phyloP scores from a whole-genome alignment of 768 basidiomycete genomes.

The Macrocybe gigantea region DNA sequence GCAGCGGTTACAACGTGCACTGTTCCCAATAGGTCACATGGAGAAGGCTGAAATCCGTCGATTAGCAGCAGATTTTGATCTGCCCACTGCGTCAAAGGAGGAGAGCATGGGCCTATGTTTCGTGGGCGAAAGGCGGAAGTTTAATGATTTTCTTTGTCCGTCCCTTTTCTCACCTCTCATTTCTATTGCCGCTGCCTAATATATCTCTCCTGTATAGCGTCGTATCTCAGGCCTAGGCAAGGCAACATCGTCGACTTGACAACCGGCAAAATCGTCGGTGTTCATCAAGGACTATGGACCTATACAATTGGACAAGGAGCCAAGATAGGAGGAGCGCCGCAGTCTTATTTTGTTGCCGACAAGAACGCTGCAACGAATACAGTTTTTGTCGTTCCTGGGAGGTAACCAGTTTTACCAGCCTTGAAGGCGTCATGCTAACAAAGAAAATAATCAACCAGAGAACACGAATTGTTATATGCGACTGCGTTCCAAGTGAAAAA shows the following conservation, averaged over 20 bases:
- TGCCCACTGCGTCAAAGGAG: constrained; percentile 69
- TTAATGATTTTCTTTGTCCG: constrained; percentile 69
- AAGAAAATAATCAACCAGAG: constrained; percentile 27
- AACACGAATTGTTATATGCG: constrained; percentile 53
- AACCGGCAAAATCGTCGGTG: constrained; percentile 47
- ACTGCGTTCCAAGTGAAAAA: constrained; percentile 31
- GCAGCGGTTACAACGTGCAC: constrained; percentile 51
- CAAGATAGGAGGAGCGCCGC: constrained; percentile 51
- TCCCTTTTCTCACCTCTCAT: neutral
- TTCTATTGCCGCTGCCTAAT: neutral
- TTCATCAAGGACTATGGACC: constrained; percentile 75
- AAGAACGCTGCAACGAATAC: constrained; percentile 63
- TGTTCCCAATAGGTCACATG: constrained; percentile 72
- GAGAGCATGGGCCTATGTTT: constrained; percentile 98
- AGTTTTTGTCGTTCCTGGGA: constrained; percentile 72
- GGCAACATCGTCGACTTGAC: constrained; percentile 62
- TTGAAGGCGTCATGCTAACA: neutral
- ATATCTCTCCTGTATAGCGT: constrained; percentile 38
- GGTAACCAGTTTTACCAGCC: constrained; percentile 29
- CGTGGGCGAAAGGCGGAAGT: constrained; percentile 73
- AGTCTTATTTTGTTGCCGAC: constrained; percentile 63
- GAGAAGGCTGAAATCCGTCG: constrained; percentile 69
- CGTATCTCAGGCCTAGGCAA: constrained; percentile 66
- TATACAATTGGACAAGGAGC: constrained; percentile 85
- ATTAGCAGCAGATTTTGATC: constrained; percentile 52